Conservation (phyloP, 768 basidiomycete genomes). For the Mycena olivaceomarginata region DNA sequence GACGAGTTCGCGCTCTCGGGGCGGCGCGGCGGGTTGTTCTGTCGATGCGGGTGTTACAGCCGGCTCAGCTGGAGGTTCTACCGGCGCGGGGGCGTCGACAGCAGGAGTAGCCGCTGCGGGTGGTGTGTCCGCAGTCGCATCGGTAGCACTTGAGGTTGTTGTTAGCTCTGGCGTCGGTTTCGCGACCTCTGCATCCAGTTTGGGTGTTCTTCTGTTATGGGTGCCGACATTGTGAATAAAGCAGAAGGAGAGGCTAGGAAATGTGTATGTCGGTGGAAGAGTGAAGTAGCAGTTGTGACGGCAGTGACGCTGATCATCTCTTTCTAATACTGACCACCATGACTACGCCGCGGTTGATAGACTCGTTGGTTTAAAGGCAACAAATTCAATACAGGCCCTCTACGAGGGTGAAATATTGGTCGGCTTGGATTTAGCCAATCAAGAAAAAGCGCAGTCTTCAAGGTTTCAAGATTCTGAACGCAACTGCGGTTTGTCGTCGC, state of each 20-base stretch:
- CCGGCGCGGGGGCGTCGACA: not conserved
- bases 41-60: conserved; percentile 1
- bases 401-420: not conserved
- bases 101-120: not conserved
- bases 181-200: not conserved
- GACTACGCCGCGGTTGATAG: not conserved
- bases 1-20: conserved; percentile 38
- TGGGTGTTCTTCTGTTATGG: not conserved
- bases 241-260: not conserved
- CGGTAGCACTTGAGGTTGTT: not conserved
- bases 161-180: not conserved
- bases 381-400: not conserved
- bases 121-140: not conserved
- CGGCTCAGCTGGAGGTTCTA: not conserved
- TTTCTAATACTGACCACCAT: not conserved
- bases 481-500: too few species aligned
- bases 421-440: not conserved
- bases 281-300: not conserved
- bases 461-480: too few species aligned
- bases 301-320: not conserved
- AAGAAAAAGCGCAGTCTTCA: too few species aligned
- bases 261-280: not conserved
- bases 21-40: conserved; percentile 15
- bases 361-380: not conserved
- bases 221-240: not conserved